Percentiles rank a stretch among this genome's conserved stretches.
phyloP scores from a whole-genome alignment of 2,329 filamentous ascomycete genomes.

The Ophiostoma montium region DNA sequence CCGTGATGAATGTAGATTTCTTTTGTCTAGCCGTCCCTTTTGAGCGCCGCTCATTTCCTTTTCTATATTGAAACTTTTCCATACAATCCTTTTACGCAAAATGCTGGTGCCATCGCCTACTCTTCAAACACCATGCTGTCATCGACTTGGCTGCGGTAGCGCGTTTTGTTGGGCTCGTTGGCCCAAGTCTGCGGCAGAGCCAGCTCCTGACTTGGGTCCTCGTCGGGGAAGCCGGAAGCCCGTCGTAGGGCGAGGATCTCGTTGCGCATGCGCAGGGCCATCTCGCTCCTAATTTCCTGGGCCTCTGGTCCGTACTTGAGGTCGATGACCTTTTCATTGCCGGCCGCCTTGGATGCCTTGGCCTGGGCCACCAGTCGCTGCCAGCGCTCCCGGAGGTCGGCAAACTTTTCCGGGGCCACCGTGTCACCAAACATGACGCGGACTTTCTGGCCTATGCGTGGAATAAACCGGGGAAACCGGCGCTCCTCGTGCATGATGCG shows the following conservation, averaged over 20 bases:
- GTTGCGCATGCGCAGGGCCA: slow-evolving; percentile 61
- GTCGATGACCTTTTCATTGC: slow-evolving; percentile 17
- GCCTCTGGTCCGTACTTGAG: slow-evolving; percentile 63
- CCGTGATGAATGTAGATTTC: too few species aligned
- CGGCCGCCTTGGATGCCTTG: neutral
- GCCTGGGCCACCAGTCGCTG: slow-evolving; percentile 44
- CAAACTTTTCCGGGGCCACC: slow-evolving; percentile 64
- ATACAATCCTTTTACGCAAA: neutral
- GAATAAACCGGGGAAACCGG: slow-evolving; percentile 65
- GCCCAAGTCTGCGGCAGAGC: slow-evolving; percentile 73
- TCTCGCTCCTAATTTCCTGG: slow-evolving; percentile 61
- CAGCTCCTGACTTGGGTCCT: slow-evolving; percentile 51
- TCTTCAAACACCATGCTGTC: slow-evolving; percentile 29
- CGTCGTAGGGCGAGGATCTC: slow-evolving; percentile 69
- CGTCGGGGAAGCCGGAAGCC: slow-evolving; percentile 59
- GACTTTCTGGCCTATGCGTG: slow-evolving; percentile 56
- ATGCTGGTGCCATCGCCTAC: neutral
- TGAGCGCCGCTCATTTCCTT: neutral
- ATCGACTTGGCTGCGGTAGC: slow-evolving; percentile 40
- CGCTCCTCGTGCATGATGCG: slow-evolving; percentile 77
- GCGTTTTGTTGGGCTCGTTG: slow-evolving; percentile 31
- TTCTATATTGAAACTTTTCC: neutral
- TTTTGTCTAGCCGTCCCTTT: too few species aligned
- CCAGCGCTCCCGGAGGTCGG: slow-evolving; percentile 64
- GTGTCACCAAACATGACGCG: slow-evolving; percentile 66